Conservation (phyloP, 1,284 basidiomycete species). For the Golubevia pallescens region DNA sequence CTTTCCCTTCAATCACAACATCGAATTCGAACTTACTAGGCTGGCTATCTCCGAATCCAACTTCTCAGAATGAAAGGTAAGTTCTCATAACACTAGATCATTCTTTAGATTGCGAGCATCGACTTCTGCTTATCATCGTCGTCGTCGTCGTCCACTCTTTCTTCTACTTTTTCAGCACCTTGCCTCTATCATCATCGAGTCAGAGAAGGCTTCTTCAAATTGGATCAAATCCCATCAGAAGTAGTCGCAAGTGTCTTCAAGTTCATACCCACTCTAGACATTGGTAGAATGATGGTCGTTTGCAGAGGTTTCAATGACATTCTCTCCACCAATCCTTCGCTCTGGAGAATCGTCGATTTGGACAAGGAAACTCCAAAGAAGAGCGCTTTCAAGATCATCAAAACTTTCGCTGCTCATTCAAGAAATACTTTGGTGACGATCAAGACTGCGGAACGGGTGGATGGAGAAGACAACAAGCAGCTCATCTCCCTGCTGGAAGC, state of each 20-base stretch:
- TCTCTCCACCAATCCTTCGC: background rate
- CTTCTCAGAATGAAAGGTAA: too few species aligned
- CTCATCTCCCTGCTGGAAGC: too few species aligned
- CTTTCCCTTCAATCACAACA: too few species aligned
- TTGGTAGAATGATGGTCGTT: too few species aligned
- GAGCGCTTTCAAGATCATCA: background rate
- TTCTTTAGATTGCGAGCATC: too few species aligned
- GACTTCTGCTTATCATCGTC: too few species aligned
- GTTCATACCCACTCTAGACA: background rate
- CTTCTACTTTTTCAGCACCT: background rate
- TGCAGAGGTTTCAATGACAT: background rate
- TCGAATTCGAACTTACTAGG: too few species aligned
- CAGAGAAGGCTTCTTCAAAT: background rate
- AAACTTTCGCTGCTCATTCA: background rate
- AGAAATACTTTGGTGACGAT: background rate
- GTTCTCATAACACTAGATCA: too few species aligned
- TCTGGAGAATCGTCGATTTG: too few species aligned
- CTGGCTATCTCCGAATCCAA: too few species aligned
- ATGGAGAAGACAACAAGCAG: too few species aligned
- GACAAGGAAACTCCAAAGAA: background rate
- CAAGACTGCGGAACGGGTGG: background rate
- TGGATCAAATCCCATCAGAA: background rate
- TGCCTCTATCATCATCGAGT: too few species aligned
- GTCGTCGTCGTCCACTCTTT: background rate
- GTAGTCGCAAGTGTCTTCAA: background rate